Evolutionary conservation across 2,329 filamentous ascomycete genomes (phyloP).

Genomic region (Arthrobotrys conoides): DNA sequence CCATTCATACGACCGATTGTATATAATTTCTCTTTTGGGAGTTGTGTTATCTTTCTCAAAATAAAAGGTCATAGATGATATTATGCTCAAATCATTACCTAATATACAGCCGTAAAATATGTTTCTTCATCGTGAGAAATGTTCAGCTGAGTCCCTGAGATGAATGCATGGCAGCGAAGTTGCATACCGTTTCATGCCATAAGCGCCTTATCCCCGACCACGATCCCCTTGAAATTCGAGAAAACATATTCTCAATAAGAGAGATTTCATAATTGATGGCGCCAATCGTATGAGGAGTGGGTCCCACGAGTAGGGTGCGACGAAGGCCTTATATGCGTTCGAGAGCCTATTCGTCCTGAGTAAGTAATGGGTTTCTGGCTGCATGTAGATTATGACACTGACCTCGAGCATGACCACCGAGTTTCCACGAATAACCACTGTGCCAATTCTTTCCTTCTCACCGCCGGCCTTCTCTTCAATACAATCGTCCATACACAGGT

Average conservation of each 20-base stretch:
- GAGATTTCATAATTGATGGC: not conserved
- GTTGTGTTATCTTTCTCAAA: conserved; percentile 7
- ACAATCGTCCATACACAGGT: conserved; percentile 97
- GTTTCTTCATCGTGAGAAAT: conserved; percentile 25
- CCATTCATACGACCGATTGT: conserved; percentile 8
- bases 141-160: conserved; percentile 45
- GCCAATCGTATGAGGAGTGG: not conserved
- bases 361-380: not conserved
- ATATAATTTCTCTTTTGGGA: conserved; percentile 28
- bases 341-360: conserved; percentile 39
- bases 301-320: not conserved
- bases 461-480: conserved; percentile 93
- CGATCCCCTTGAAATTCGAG: not conserved
- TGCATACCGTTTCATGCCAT: conserved; percentile 60
- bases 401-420: conserved; percentile 98
- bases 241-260: not conserved
- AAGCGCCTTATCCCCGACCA: conserved; percentile 15
- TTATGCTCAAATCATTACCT: conserved; percentile 47
- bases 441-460: conserved; percentile 90
- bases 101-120: conserved; percentile 53
- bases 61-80: conserved; percentile 42
- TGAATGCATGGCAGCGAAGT: conserved; percentile 53
- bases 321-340: conserved; percentile 53
- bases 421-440: conserved; percentile 97
- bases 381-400: not conserved